A percentile compares a stretch with the other conserved stretches of the same genome.
Conservation (phyloP, 331 rosid genomes). For the Arachis monticola region DNA sequence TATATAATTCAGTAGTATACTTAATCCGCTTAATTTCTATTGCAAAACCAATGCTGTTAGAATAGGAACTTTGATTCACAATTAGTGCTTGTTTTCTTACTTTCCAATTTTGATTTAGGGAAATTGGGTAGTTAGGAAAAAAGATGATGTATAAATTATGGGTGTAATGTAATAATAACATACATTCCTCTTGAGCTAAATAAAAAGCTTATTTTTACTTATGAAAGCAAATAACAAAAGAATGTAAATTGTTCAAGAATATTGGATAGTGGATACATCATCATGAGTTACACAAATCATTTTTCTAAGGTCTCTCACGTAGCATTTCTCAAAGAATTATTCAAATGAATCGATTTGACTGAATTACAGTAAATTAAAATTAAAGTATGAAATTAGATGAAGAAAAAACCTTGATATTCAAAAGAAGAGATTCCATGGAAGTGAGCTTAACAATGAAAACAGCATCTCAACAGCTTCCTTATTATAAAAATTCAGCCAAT, state of each 20-base stretch:
- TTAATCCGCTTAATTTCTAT: not conserved
- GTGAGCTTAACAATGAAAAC: slow-evolving; percentile 45
- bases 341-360: too few species aligned
- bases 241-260: not conserved
- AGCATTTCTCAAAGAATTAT: too few species aligned
- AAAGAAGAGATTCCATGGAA: too few species aligned
- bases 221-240: not conserved
- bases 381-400: too few species aligned
- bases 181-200: not conserved
- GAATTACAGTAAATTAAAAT: too few species aligned
- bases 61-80: too few species aligned
- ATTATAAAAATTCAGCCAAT: slow-evolving; percentile 28
- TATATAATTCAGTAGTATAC: not conserved
- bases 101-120: too few species aligned
- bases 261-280: not conserved
- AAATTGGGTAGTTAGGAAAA: too few species aligned
- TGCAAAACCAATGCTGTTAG: too few species aligned
- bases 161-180: not conserved
- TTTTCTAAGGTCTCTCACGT: not conserved
- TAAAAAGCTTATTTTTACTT: not conserved
- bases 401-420: too few species aligned
- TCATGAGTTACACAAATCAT: not conserved
- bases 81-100: too few species aligned
- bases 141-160: not conserved
- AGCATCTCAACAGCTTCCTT: slow-evolving; percentile 58